phyloP scores from a whole-genome alignment of 192 early-diverging fungal species.

The Coemansia sp. region DNA sequence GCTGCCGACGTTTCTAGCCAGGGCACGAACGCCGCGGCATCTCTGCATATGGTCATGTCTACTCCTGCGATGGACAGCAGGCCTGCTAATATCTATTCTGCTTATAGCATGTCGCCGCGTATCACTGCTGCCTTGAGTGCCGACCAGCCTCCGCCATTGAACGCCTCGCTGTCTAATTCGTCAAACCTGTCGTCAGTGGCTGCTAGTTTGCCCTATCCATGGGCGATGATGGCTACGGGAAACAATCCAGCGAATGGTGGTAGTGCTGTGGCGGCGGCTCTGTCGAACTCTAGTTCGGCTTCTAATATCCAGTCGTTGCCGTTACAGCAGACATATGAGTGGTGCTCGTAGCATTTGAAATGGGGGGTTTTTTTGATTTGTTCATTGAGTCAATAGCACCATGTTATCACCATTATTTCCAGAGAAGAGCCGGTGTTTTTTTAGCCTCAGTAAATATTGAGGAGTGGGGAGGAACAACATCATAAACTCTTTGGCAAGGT shows the following conservation, averaged over 20 bases:
- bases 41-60: conserved; percentile 23
- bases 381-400: no score
- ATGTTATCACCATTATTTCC: no score
- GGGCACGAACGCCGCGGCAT: conserved; percentile 16
- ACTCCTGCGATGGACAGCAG: background rate
- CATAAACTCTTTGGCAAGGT: no score
- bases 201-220: background rate
- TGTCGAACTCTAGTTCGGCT: background rate
- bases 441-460: no score
- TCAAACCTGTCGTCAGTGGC: background rate
- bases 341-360: background rate
- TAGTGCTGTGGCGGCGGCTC: background rate
- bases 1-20: conserved; percentile 4
- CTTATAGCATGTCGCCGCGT: conserved; percentile 5
- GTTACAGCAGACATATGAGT: background rate
- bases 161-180: background rate
- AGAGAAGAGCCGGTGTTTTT: no score
- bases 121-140: background rate
- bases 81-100: background rate
- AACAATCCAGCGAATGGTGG: background rate
- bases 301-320: conserved; percentile 2
- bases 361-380: background rate
- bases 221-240: conserved; percentile 4
- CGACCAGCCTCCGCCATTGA: background rate
- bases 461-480: no score